Evolutionary conservation across 202 grass and related monocot genomes (phyloP), one percentile per base, ranked within the genome.

Genomic region (Elaeis oleifera): DNA sequence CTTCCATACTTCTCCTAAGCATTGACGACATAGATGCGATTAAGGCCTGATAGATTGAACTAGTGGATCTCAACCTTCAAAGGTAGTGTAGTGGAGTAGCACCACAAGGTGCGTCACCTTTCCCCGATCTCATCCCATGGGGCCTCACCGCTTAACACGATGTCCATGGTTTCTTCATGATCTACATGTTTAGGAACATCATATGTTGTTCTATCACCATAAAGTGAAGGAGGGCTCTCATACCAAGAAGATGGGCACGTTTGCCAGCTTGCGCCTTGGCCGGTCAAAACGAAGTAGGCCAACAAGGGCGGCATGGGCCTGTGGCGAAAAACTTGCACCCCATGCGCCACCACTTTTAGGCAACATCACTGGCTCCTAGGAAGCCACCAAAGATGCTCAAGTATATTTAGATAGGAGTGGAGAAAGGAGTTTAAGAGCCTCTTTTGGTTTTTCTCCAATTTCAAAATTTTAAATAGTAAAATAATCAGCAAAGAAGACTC

Each of bases 101-200:
- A 96, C 83, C 21, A 84, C 87, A 14, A 96, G 81, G 23, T 83
- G 80, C 16, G 80, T 78, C 23, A 85, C 83, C 83, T 90, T 96
- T 18, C 66, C 51, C 1, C 15, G 0, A 64, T 96, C 87, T 0
- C 73, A 73, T 0, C 86, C 83, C 0, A 90, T 17, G 81, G 86
- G 15, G 80, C 28, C 27, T 80, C 73, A 13, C 65, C 67, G 29
- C 76, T 78, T 0, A 82, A 8, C 23, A 95, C 80, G 83, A 96
- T 85, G 65, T 78, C 78, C 90, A 90, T 80, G 7, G 86, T 15
- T 96, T 87, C 87, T 90, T 96, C 17, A 96, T 81, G 61, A 96
- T 79, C 65, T 96, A 81, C 18, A 90, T 75, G 48, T 96, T 84
- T 0, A 68, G 61, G 71, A 96, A 88, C 54, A 88, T 66, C 17